A percentile compares a stretch with the other conserved stretches of the same genome.
phyloP scores from a whole-genome alignment of 2,329 filamentous ascomycete genomes.

The Clonostachys byssicola region DNA sequence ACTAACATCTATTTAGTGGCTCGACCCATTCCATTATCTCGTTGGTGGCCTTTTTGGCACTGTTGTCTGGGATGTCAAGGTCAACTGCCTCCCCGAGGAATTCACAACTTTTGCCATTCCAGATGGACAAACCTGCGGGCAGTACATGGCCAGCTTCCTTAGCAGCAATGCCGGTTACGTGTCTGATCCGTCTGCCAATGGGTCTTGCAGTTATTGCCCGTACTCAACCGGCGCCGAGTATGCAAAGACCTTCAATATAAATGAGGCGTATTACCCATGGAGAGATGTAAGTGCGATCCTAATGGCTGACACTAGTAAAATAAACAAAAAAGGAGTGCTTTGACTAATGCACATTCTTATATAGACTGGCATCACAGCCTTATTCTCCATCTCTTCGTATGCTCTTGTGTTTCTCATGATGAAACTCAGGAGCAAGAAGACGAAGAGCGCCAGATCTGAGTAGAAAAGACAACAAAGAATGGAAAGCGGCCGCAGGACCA shows the following conservation, averaged over 20 bases:
- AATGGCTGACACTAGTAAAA: neutral
- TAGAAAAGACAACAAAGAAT: neutral
- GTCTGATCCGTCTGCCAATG: conserved; percentile 48
- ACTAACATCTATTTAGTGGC: conserved; percentile 16
- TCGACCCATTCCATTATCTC: conserved; percentile 53
- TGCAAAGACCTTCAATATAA: conserved; percentile 47
- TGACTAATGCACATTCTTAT: neutral
- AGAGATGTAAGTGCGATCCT: conserved; percentile 37
- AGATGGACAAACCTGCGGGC: conserved; percentile 41
- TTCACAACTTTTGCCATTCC: conserved; percentile 41
- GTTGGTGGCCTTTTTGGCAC: conserved; percentile 45
- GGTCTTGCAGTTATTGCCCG: conserved; percentile 51
- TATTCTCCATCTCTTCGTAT: conserved; percentile 48
- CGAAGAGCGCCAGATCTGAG: conserved; percentile 23
- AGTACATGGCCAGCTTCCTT: conserved; percentile 48
- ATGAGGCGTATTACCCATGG: conserved; percentile 57
- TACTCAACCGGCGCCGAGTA: conserved; percentile 53
- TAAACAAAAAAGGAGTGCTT: conserved; percentile 8
- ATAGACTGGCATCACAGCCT: conserved; percentile 40
- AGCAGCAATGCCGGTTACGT: conserved; percentile 41
- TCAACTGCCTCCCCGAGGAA: conserved; percentile 37
- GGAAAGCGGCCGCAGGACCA: too few relatives aligned
- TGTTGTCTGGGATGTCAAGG: conserved; percentile 30
- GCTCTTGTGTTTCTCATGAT: conserved; percentile 27
- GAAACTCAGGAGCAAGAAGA: conserved; percentile 32